Evolutionary conservation across 2,329 filamentous ascomycete genomes (phyloP).

Genomic region (Aspergillus uvarum): DNA sequence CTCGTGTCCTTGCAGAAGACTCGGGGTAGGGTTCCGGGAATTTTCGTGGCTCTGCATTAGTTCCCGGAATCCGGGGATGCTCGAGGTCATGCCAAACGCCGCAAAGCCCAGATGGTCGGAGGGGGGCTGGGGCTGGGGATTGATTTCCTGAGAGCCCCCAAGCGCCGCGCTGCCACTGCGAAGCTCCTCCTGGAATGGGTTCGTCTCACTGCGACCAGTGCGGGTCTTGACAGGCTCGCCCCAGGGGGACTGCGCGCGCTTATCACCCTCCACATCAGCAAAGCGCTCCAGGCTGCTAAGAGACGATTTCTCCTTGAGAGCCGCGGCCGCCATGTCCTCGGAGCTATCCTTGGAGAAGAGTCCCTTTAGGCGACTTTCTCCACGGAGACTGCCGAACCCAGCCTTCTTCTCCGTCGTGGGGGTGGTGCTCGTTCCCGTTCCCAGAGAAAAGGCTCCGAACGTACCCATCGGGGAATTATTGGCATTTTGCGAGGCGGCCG

Average conservation of each 20-base stretch:
- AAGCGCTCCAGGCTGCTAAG: conserved; percentile 55
- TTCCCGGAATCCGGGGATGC: conserved; percentile 58
- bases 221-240: conserved; percentile 49
- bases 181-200: conserved; percentile 52
- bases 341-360: conserved; percentile 74
- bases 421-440: conserved; percentile 48
- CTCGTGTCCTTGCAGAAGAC: conserved; percentile 56
- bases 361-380: conserved; percentile 83
- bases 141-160: conserved; percentile 71
- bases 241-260: conserved; percentile 53
- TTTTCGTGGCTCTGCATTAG: conserved; percentile 59
- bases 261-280: conserved; percentile 51
- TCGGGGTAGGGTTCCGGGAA: conserved; percentile 56
- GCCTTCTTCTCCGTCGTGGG: conserved; percentile 69
- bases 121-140: conserved; percentile 48
- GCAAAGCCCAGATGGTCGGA: conserved; percentile 58
- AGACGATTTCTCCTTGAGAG: conserved; percentile 57
- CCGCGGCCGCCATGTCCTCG: conserved; percentile 58
- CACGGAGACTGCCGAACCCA: conserved; percentile 63
- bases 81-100: conserved; percentile 60
- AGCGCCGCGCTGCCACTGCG: conserved; percentile 65
- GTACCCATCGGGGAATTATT: conserved; percentile 73
- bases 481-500: conserved; percentile 56
- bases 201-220: conserved; percentile 50
- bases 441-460: conserved; percentile 86